Conservation (phyloP, 768 basidiomycete genomes). For the Lactifluus piperatus region DNA sequence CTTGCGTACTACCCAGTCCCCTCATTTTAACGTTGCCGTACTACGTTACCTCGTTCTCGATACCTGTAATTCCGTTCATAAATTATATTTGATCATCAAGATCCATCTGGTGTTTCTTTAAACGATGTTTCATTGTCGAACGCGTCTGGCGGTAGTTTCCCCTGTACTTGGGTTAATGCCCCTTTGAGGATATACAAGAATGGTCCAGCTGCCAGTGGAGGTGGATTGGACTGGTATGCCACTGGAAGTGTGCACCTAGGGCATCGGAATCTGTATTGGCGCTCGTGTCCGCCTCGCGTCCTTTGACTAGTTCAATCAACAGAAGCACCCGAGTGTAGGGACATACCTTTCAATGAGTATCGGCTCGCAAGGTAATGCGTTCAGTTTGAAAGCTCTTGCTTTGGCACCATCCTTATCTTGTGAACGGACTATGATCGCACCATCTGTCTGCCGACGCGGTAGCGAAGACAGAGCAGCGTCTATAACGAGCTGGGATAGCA, state of each 20-base stretch:
- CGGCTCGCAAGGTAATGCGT: conserved; percentile 59
- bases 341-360: conserved; percentile 69
- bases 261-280: conserved; percentile 64
- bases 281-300: conserved; percentile 58
- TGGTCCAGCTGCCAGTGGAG: conserved; percentile 66
- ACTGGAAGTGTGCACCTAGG: conserved; percentile 59
- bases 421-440: conserved; percentile 69
- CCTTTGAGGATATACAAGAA: conserved; percentile 77
- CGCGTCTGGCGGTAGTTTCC: conserved; percentile 76
- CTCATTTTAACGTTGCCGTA: not conserved
- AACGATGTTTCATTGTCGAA: conserved; percentile 46
- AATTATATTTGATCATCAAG: not conserved
- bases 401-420: conserved; percentile 50
- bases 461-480: conserved; percentile 63
- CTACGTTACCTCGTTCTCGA: not conserved
- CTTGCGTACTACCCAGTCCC: not conserved
- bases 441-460: conserved; percentile 69
- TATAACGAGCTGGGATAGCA: conserved; percentile 55
- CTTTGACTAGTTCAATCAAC: conserved; percentile 26
- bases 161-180: conserved; percentile 82
- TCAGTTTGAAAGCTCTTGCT: conserved; percentile 79
- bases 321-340: conserved; percentile 21
- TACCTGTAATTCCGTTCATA: not conserved
- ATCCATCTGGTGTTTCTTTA: conserved; percentile 8
- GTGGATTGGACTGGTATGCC: conserved; percentile 71